Base-by-base conservation (phyloP, 2,329 filamentous ascomycete genomes). In the Cladophialophora immunda region DNA sequence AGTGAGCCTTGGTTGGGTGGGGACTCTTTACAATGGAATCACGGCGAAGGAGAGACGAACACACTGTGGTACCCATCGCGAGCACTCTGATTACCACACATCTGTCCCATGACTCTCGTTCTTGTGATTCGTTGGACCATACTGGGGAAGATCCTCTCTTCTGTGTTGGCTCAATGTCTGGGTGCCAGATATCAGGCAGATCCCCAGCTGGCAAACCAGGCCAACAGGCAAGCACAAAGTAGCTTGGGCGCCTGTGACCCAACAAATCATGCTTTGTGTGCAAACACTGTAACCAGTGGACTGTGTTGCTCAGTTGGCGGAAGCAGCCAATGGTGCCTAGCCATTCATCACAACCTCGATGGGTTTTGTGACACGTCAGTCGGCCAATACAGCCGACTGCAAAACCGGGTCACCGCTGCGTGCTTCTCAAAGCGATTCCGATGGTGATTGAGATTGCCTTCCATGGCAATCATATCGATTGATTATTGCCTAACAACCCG, bases 351-450 rank as follows among this genome's bases (percentile, higher is more conserved):
- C 22, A 55, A 32, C 50, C 19, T 45, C 41, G 32, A 34, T 58
- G 64, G 58, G 27, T 62, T 47, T 34, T 36, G 67, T 69, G 67
- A 65, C 66, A 68, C 66, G 62, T 68, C 66, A 68, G 36, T 68
- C 30, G 32, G 29, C 55, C 17, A 34, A 55, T 30, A 63, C 50
- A 36, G 56, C 65, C 61, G 45, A 63, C 65, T 30, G 38, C 41
- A 19, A 52, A 54, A 32, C 30, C 27, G 47, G 27, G 58, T 29
- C 47, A 34, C 27, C 58, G 4, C 22, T 50, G 45, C 11, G 8
- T 22, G 22, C 19, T 27, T 27, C n/a, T 50, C 45, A 50, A 50
- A 50, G 5, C 19, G 29, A 30, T 55, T 17, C 17, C 54, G 27
- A 57, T 17, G 2, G 17, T n/a, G 15, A 27, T 19, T 17, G 22